Conservation (phyloP, 2,329 filamentous ascomycete species). For the Alternaria angustiovoidea region DNA sequence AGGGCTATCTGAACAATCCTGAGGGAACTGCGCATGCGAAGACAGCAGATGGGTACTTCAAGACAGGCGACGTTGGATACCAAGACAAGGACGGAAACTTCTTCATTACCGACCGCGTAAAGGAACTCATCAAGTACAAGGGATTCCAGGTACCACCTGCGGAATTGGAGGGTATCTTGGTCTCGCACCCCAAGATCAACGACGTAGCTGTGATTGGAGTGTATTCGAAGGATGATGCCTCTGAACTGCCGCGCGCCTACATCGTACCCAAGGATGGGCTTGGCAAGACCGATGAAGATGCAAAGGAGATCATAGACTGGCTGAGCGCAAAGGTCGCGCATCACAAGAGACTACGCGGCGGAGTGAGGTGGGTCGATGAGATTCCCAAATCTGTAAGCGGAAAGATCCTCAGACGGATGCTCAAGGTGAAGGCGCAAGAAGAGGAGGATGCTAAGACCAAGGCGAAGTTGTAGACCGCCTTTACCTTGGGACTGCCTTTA, state of each 20-base stretch:
- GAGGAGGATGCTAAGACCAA: slow-evolving; percentile 50
- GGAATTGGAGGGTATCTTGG: slow-evolving; percentile 57
- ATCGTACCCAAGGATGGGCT: slow-evolving; percentile 45
- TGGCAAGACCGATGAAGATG: slow-evolving; percentile 41
- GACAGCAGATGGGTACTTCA: slow-evolving; percentile 83
- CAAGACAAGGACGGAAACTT: slow-evolving; percentile 81
- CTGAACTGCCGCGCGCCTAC: slow-evolving; percentile 54
- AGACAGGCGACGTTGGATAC: slow-evolving; percentile 86
- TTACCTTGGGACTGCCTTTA: neutral
- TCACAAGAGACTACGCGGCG: slow-evolving; percentile 58
- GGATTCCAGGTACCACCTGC: slow-evolving; percentile 60
- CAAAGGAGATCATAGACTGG: slow-evolving; percentile 55
- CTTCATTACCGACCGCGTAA: slow-evolving; percentile 82
- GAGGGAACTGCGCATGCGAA: slow-evolving; percentile 75
- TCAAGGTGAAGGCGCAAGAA: slow-evolving; percentile 54
- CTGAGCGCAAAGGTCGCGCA: slow-evolving; percentile 54
- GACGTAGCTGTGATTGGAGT: slow-evolving; percentile 52
- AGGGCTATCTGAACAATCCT: slow-evolving; percentile 78
- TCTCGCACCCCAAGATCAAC: slow-evolving; percentile 52
- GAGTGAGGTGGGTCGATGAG: slow-evolving; percentile 57
- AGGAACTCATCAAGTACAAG: slow-evolving; percentile 55
- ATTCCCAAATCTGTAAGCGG: slow-evolving; percentile 59
- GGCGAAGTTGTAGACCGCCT: slow-evolving; percentile 52
- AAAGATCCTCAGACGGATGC: slow-evolving; percentile 57
- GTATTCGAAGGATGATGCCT: slow-evolving; percentile 56